Evolutionary conservation across 192 early-diverging fungal species (phyloP).

Genomic region (Backusella mclennaniae): DNA sequence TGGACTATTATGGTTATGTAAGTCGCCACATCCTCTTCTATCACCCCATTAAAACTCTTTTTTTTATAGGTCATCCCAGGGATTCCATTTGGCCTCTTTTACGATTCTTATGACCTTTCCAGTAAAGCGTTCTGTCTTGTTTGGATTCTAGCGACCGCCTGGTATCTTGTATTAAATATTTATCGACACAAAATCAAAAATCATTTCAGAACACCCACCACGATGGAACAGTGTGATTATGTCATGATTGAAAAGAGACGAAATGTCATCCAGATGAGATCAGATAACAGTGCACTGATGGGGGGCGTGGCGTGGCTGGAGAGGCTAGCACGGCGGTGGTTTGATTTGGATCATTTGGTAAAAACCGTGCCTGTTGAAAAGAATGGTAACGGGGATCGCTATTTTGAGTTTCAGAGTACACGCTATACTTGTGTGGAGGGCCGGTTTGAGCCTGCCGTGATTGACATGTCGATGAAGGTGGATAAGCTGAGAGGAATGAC

Average conservation of each 20-base stretch:
- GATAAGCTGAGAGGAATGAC: conserved; percentile 23
- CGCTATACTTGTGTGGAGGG: conserved; percentile 53
- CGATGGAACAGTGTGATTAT: conserved; percentile 23
- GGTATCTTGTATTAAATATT: conserved; percentile 43
- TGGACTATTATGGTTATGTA: conserved; percentile 57
- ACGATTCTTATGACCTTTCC: conserved; percentile 39
- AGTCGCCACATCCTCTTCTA: background rate
- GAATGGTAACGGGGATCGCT: conserved; percentile 44
- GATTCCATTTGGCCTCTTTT: conserved; percentile 12
- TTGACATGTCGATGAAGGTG: conserved; percentile 48
- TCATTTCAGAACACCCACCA: conserved; percentile 45
- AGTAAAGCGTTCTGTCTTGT: conserved; percentile 38
- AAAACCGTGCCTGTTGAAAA: conserved; percentile 39
- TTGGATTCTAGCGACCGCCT: conserved; percentile 44
- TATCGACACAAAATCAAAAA: conserved; percentile 40
- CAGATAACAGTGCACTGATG: conserved; percentile 4
- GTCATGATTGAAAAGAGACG: conserved; percentile 43
- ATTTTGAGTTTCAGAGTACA: conserved; percentile 67
- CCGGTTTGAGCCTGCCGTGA: conserved; percentile 51
- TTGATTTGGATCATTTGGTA: conserved; percentile 37
- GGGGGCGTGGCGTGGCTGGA: conserved; percentile 15
- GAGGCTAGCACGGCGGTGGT: background rate
- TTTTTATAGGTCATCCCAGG: conserved; percentile 14
- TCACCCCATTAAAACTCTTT: background rate
- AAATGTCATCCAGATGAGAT: conserved; percentile 32